These are phyloP conservation scores for Flaveria sonorensis DNA, from an alignment of 129 eudicot species.

Conservation along the genomic window DNA sequence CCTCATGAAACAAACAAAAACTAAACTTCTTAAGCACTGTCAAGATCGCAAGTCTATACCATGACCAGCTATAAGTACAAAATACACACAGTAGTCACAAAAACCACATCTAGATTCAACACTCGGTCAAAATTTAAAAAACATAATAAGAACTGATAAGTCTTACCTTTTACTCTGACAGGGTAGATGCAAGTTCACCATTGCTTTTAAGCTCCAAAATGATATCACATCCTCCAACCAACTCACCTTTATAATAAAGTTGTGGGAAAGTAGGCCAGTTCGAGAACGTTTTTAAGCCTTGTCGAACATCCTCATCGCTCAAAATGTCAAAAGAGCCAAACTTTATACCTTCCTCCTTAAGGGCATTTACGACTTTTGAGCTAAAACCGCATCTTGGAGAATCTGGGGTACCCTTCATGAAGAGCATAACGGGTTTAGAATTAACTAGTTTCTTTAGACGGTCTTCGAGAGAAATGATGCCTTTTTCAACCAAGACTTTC, in stretches of 20 bases:
- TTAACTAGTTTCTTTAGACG: constrained; percentile 61
- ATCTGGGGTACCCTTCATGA: constrained; percentile 92
- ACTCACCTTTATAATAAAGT: constrained; percentile 90
- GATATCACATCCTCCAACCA: constrained; percentile 97
- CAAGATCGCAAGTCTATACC: background rate
- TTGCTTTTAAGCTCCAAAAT: constrained; percentile 65
- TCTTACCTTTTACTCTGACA: constrained; percentile 56
- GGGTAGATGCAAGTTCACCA: constrained; percentile 81
- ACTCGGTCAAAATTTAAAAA: background rate
- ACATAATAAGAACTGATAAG: background rate
- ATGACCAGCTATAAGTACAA: constrained; percentile 21
- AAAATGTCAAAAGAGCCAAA: constrained; percentile 93
- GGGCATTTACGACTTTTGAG: constrained; percentile 87
- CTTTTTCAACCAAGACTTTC: constrained; percentile 67
- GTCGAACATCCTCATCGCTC: constrained; percentile 83
- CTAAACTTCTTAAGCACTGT: background rate
- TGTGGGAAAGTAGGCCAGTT: constrained; percentile 99
- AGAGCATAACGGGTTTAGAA: constrained; percentile 70
- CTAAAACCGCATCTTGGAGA: constrained; percentile 92
- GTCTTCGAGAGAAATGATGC: constrained; percentile 58
- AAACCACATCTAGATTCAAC: constrained; percentile 28
- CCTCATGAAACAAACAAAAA: background rate
- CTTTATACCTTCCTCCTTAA: constrained; percentile 66
- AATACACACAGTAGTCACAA: constrained; percentile 25
- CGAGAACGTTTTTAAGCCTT: constrained; percentile 75